These are phyloP conservation scores for Colletotrichum brevisporum DNA, from an alignment of 2,329 filamentous ascomycete species.

Conservation along the genomic window DNA sequence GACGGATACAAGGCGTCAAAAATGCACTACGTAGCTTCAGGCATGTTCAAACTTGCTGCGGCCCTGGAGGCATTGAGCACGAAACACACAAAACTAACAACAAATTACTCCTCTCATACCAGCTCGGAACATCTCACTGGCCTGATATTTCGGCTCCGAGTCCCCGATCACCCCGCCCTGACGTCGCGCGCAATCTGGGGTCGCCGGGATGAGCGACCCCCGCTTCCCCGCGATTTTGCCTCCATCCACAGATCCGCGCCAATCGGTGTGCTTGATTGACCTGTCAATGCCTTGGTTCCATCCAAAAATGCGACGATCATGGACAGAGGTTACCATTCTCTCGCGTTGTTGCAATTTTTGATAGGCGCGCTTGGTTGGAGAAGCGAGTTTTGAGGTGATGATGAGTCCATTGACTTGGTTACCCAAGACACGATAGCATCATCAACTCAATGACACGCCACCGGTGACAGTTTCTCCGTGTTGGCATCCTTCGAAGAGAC, in stretches of 20 bases:
- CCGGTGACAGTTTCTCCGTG: neutral
- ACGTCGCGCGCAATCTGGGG: slow-evolving; percentile 18
- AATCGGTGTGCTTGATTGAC: neutral
- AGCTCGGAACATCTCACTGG: too few species aligned
- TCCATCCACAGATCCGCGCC: neutral
- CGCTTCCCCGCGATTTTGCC: slow-evolving; percentile 14
- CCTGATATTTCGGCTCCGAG: too few species aligned
- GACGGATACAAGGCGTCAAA: too few species aligned
- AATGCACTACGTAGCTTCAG: too few species aligned
- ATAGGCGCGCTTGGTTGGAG: neutral
- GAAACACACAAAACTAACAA: too few species aligned
- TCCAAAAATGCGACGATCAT: neutral
- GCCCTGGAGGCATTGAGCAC: too few species aligned
- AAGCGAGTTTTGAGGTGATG: neutral
- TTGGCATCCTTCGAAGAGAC: too few species aligned
- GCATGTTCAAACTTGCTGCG: too few species aligned
- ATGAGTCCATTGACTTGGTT: too few species aligned
- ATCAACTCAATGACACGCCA: neutral
- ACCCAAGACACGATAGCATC: too few species aligned
- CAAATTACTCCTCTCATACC: too few species aligned
- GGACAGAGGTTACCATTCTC: neutral
- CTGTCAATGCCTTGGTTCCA: neutral
- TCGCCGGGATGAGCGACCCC: slow-evolving; percentile 1
- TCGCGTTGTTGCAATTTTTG: neutral
- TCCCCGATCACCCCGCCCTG: neutral